Base-by-base conservation (phyloP, 805 yeast genomes). In the Ogataea haglerorum region DNA sequence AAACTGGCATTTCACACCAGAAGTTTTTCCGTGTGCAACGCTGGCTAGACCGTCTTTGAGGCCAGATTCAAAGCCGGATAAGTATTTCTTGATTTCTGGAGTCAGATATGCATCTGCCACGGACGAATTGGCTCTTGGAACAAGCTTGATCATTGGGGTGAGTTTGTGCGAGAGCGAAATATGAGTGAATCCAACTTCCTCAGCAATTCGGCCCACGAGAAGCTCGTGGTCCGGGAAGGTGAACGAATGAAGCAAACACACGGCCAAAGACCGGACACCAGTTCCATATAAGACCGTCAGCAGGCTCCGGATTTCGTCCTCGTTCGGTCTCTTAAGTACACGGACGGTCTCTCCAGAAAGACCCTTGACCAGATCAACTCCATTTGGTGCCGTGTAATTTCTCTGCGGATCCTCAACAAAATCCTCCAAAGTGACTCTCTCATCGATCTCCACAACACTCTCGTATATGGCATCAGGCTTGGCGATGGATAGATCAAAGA, bases 51-150 rank as follows among this genome's bases (percentile, higher is more conserved):
- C 78, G 33, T 76, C 75, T 16, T 62, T 62, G 45, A 86, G 70
- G 4, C 93, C 93, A 2, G 68, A 54, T 36, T 77, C 75, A 52
- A 86, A 82, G 13, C 80, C 75, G 13, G 67, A 55, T 28, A 85
- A 61, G 55, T 86, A 86, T 21, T 75, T 73, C 47, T 77, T 70
- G 36, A 86, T 82, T 33, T 80, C 85, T 2, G 95, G 95, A 1
- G 93, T 83, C 37, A 87, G 63, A 57, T 86, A 86, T 1, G 95
- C 88, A 63, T 87, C 95, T 1, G 87, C 90, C 13, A 80, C 76
- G 2, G 89, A 73, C 10, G 93, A 84, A 48, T 83, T 82, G 2
- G 90, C 85, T 42, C 95, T 70, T 16, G 85, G 75, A 26, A 86
- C 80, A 30, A 76, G 73, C 57, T 83, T 84, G 51, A 87, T 82